Base-by-base conservation (phyloP, 345 rosid species). In the Euphorbia pulcherrima region DNA sequence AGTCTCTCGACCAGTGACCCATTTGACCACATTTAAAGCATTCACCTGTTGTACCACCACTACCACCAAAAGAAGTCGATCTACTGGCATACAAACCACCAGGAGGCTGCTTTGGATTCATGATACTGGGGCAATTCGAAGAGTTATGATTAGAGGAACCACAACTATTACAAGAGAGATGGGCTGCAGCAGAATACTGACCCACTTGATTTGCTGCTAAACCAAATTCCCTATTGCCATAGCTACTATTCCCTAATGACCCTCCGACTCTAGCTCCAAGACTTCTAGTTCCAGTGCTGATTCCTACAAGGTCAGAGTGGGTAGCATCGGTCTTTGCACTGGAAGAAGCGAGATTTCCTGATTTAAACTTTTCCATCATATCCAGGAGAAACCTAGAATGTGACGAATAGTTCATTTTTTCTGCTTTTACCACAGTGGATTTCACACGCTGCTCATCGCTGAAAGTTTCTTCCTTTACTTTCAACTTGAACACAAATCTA, bases 381-480 rank as follows among this genome's bases (percentile, higher is more conserved):
- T 85, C 91, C 69, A 89, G 70, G 77, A 90, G 82, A 72, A 55
- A 81, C 80, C 83, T 83, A 41, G 97, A 74, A 60, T 86, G 87
- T 18, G 88, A 84, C 27, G 83, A 68, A 78, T 82, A 80, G 58
- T 84, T 79, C 33, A 88, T 76, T 77, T 79, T 89, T 16, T 90
- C 98, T 33, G 84, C 92, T 80, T 82, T 93, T 70, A 88, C 83
- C 54, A 88, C 86, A 6, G 89, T 89, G 41, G 89, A 87, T 78
- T 88, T 94, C 70, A 94, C 89, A 6, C 97, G 92, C 78, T 84
- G 90, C 72, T 94, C 99, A 61, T 94, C 96, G 44, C 89, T 85
- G 65, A 77, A 89, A 0, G 83, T 86, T 77, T 94, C 97, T 75
- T 94, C 99, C 81, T 91, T 91, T 29, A 94, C 82, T 79, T 91